Evolutionary conservation across 805 yeast species (phyloP).

Genomic region (Candida coleopterorum): DNA sequence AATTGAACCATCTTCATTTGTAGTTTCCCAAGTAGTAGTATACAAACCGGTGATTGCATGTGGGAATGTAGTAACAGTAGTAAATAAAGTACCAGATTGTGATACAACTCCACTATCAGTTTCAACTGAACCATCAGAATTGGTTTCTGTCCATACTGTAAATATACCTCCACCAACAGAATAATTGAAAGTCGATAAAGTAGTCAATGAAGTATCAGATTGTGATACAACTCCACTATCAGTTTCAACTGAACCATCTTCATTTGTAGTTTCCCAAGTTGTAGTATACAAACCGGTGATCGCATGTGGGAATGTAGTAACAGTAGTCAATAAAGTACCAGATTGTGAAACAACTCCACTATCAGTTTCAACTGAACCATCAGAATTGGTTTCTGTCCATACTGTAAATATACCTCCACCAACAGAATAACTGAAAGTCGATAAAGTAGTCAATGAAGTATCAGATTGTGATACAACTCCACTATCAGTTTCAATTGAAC

Average conservation of each 20-base stretch:
- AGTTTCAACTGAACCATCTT: constrained; percentile 13
- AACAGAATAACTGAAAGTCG: constrained; percentile 4
- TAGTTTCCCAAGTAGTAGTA: constrained; percentile 10
- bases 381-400: constrained; percentile 11
- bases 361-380: constrained; percentile 6
- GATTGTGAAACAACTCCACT: constrained; percentile 9
- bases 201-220: constrained; percentile 3
- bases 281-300: constrained; percentile 11
- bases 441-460: constrained; percentile 2
- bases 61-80: constrained; percentile 5
- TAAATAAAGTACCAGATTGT: constrained; percentile 1
- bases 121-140: constrained; percentile 7
- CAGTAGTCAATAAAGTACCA: constrained; percentile 7
- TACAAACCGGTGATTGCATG: constrained; percentile 8
- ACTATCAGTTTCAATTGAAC: constrained; percentile 13
- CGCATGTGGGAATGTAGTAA: constrained; percentile 4
- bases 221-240: constrained; percentile 12
- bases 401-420: constrained; percentile 8
- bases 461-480: constrained; percentile 11
- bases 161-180: not conserved
- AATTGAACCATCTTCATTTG: constrained; percentile 9
- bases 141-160: constrained; percentile 9
- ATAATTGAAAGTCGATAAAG: constrained; percentile 1
- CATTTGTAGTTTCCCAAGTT: constrained; percentile 11
- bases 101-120: constrained; percentile 13